Evolutionary conservation across 2,329 filamentous ascomycete genomes (phyloP).

Genomic region (Dothidotthia symphoricarpi): DNA sequence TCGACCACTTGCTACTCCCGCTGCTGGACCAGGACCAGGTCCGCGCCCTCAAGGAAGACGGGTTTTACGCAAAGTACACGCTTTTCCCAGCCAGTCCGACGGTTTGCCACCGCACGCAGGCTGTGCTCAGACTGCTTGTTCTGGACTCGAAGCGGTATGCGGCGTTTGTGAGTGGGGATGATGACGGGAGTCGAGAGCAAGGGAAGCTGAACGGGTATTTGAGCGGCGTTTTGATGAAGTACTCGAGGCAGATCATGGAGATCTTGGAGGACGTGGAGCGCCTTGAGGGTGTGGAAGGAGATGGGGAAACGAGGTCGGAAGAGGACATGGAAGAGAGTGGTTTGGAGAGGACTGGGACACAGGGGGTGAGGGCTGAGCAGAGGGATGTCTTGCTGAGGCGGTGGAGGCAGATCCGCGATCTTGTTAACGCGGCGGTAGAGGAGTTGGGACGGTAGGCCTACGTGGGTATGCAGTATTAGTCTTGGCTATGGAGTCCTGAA

Average conservation of each 20-base stretch:
- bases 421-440: conserved; percentile 20
- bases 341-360: background rate
- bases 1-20: conserved; percentile 46
- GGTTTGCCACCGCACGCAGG: conserved; percentile 48
- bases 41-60: conserved; percentile 43
- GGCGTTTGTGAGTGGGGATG: conserved; percentile 31
- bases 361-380: conserved; percentile 14
- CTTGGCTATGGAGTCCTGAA: too few relatives aligned
- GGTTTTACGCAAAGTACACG: conserved; percentile 42
- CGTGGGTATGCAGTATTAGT: too few relatives aligned
- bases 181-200: conserved; percentile 38
- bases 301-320: background rate
- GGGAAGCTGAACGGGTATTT: conserved; percentile 42
- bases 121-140: conserved; percentile 41
- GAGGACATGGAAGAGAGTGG: background rate
- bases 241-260: conserved; percentile 29
- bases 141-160: conserved; percentile 32
- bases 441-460: conserved; percentile 4
- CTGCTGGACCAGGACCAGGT: conserved; percentile 33
- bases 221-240: conserved; percentile 29
- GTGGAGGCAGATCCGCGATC: conserved; percentile 42
- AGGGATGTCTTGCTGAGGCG: conserved; percentile 24
- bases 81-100: conserved; percentile 24
- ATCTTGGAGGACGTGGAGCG: conserved; percentile 27
- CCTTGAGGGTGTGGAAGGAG: conserved; percentile 16